Evolutionary conservation across 352 stramenopile genomes (phyloP), one percentile per base, ranked within the genome.

Genomic region (Blastocystis sp.): DNA sequence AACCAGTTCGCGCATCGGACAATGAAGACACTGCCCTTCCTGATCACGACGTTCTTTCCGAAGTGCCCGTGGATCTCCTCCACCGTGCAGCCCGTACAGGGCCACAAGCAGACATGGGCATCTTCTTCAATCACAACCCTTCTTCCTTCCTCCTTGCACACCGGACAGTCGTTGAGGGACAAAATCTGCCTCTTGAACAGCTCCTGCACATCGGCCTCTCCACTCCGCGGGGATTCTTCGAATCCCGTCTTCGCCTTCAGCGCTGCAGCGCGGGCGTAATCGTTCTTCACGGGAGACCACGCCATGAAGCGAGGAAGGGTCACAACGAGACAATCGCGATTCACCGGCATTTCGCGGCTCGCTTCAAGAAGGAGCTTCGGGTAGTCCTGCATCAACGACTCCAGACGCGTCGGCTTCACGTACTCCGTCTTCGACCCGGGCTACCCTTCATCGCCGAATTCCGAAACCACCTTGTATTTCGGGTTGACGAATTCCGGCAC

Each of bases 321-420:
- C n/a, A 94, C 96, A 84, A 97, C 97, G 28, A 74, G 89, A 91
- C 42, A 90, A 28, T 52, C 90, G 68, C 14, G 66, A 54, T 77
- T 90, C 89, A 48, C 94, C 94, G n/a, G 96, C 93, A 61, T 93
- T 91, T 3, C 89, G 89, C 66, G 92, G 89, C 10, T 90, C 91
- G 7, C 90, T 78, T 89, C 62, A 69, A 52, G 62, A 52, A 91
- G 92, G 66, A 95, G 74, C 89, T 94, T 96, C 0, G 94, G 94
- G 90, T 95, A 95, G 89, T 97, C 93, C 91, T 97, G 94, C 94
- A 97, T 97, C 94, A 97, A 97, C 89, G 94, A 97, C 91, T 97
- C 94, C 40, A 97, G 89, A 38, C 94, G 91, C 19, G 94, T 96
- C 9, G 94, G 94, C 87, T 97, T 97, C 90, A 96, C 96, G 90